Evolutionary conservation across 2,329 filamentous ascomycete species (phyloP), one percentile per base, ranked within the genome.

Genomic region (Cercospora sp.): DNA sequence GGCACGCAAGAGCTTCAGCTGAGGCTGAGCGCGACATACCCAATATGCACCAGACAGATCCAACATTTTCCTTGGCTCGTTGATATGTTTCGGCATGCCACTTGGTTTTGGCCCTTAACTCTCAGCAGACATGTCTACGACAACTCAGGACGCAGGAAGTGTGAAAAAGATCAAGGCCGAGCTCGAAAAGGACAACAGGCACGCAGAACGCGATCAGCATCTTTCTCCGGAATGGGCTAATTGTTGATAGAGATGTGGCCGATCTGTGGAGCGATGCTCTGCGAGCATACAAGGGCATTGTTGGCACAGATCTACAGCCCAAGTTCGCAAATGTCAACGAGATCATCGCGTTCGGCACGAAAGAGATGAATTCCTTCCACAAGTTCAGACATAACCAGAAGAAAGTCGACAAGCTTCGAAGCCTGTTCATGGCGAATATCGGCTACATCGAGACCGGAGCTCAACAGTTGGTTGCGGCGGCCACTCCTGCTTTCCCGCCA

Each of bases 211-310:
- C n/a, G 18, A 20, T n/a, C 42, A 23, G 12, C 26, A 18, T 3
- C 30, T 33, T 26, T 55, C 48, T 36, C 30, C n/a, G 5, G 16
- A 10, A 36, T 20, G 12, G 9, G 18, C 55, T 59, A n/a, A 59
- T 23, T 33, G n/a, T 36, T n/a, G 8, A 20, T 20, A 64, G 62
- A 59, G 62, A 64, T 64, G 62, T 64, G 20, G 28, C 51, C 5
- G 62, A 64, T 20, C 51, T 64, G 16, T 64, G 62, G 62, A 64
- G 62, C 51, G 62, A 64, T 58, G 62, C 62, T 31, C 31, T 64
- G 30, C 62, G 62, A 12, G 33, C 30, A 42, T 64, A 64, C 51
- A 64, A 64, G 16, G 62, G 62, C 48, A 64, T 64, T 31, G 62
- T 64, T 45, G 62, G 62, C n/a, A 64, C 62, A 28, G 62, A 64